These are phyloP conservation scores for Fraxinus ornus DNA, from an alignment of 305 asterid species.

Conservation along the genomic window DNA sequence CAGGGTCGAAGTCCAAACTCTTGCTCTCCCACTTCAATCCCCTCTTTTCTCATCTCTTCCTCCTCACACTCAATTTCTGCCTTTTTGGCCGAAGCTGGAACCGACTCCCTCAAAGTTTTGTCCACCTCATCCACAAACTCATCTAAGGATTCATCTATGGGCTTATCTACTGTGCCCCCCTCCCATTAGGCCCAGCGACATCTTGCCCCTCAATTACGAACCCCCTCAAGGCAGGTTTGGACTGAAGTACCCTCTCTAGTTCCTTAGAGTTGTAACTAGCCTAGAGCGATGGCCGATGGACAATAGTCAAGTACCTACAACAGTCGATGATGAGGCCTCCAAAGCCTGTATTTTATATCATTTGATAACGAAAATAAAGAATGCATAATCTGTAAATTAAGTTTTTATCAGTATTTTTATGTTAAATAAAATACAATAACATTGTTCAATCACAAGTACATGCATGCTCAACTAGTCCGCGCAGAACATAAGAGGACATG, in stretches of 20 bases:
- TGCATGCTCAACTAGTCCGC: background rate
- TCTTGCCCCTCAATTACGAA: background rate
- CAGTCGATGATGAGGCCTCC: background rate
- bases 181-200: background rate
- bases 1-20: background rate
- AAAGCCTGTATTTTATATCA: background rate
- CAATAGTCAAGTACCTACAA: background rate
- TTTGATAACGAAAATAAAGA: too few relatives aligned
- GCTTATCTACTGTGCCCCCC: background rate
- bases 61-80: background rate
- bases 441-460: background rate
- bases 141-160: background rate
- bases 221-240: background rate
- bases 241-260: background rate
- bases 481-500: background rate
- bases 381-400: background rate
- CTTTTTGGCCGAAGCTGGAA: background rate
- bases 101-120: background rate
- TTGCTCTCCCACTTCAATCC: background rate
- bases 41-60: background rate
- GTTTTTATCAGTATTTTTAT: background rate
- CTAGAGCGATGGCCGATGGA: background rate
- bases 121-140: background rate
- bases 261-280: background rate
- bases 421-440: background rate